Base-by-base conservation (phyloP, 108 stramenopile genomes). In the Cyclotella sp. region DNA sequence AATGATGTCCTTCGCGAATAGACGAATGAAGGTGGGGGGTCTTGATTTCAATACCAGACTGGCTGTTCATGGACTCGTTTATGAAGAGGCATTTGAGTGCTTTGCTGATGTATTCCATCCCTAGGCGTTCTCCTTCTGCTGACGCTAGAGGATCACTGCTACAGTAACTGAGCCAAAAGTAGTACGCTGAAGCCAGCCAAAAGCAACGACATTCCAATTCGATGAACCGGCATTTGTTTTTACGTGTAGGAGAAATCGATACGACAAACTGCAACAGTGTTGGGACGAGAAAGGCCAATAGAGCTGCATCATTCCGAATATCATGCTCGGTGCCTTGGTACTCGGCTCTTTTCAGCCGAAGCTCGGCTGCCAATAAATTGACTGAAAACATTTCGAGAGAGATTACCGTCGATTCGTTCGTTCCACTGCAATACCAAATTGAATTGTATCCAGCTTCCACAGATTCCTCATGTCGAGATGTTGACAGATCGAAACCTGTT, bases 11-110 rank as follows among this genome's bases (percentile, higher is more conserved):
- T 21, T 65, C 76, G 10, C 92, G 84, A 70, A 79, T 64, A 14
- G 88, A 82, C 8, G 89, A 90, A 41, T 61, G 80, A 19, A 95
- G 78, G 62, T 95, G 92, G 24, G 90, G 91, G 7, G 94, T 95
- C 40, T 54, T 29, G 13, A 95, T 53, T 44, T 61, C 30, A 15
- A 76, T 45, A 46, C 43, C 26, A 9, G 63, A 45, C 24, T 11
- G n/a, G 15, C 47, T 47, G 30, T 57, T 12, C 12, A 52, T 14
- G 2, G 28, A 24, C 12, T 78, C 58, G 1, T 68, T 29, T 1
- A 74, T 60, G 18, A 53, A 59, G 34, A 95, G 72, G 18, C 26
- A 26, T 15, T 77, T 54, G 11, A 92, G 59, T 9, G 83, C 57
- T 42, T 85, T 73, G n/a, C 84, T 82, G 14, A 95, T 79, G 51